Conservation (phyloP, 306 rosid genomes). For the Leucaena leucocephala region DNA sequence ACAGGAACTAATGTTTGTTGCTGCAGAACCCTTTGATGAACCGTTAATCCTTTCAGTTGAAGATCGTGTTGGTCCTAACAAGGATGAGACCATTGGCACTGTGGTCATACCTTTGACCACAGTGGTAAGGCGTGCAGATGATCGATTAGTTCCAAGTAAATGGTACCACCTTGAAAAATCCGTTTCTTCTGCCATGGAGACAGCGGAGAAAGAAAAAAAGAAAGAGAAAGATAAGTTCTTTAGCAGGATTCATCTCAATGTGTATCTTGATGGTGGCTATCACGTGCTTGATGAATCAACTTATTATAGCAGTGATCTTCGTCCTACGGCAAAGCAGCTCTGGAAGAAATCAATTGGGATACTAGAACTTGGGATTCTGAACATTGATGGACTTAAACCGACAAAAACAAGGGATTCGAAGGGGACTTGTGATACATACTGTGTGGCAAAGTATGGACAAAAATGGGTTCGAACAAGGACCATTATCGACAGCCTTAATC, state of each 20-base stretch:
- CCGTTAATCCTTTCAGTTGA: slow-evolving; percentile 66
- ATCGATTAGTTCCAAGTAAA: slow-evolving; percentile 40
- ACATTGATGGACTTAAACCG: slow-evolving; percentile 66
- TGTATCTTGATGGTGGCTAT: slow-evolving; percentile 90
- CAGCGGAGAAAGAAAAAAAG: slow-evolving; percentile 30
- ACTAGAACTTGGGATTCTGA: slow-evolving; percentile 83
- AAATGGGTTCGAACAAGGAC: slow-evolving; percentile 98
- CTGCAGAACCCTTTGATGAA: slow-evolving; percentile 93
- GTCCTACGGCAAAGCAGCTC: slow-evolving; percentile 68
- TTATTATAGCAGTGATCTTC: slow-evolving; percentile 87
- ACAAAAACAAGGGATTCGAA: slow-evolving; percentile 71
- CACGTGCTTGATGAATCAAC: slow-evolving; percentile 93
- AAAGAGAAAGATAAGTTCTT: slow-evolving; percentile 68
- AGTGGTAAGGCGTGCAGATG: slow-evolving; percentile 77
- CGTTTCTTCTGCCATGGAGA: slow-evolving; percentile 76
- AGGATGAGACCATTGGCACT: slow-evolving; percentile 80
- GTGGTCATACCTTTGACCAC: slow-evolving; percentile 50
- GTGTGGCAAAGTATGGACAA: slow-evolving; percentile 90
- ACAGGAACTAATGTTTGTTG: slow-evolving; percentile 69
- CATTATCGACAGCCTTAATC: slow-evolving; percentile 59
- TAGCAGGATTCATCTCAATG: slow-evolving; percentile 61
- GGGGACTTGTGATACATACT: slow-evolving; percentile 72
- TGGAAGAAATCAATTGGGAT: slow-evolving; percentile 84
- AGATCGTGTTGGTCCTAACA: slow-evolving; percentile 67
- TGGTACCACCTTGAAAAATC: slow-evolving; percentile 70